Evolutionary conservation across 2,329 filamentous ascomycete species (phyloP).

Genomic region (Leptographium wingfieldii): DNA sequence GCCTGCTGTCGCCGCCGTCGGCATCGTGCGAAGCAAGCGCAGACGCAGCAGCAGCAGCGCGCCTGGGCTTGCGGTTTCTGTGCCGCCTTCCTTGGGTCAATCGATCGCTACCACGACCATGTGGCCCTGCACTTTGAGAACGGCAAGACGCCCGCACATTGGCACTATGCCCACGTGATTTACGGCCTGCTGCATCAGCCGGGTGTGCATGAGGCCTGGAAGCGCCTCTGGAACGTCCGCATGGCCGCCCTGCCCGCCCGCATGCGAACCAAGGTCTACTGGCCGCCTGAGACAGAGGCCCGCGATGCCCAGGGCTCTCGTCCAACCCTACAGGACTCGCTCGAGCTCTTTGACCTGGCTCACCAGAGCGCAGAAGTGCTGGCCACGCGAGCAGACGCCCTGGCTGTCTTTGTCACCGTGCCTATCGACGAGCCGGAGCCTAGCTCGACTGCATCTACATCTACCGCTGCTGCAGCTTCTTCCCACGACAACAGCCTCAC

Average conservation of each 20-base stretch:
- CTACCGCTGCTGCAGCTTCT: too few species aligned
- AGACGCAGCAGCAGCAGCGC: slow-evolving; percentile 37
- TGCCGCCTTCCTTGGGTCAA: slow-evolving; percentile 46
- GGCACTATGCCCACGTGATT: slow-evolving; percentile 57
- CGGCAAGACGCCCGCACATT: slow-evolving; percentile 49
- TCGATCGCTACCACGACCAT: slow-evolving; percentile 56
- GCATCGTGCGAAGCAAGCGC: slow-evolving; percentile 19
- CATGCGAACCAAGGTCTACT: slow-evolving; percentile 45
- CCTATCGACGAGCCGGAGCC: background rate
- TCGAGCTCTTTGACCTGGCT: slow-evolving; percentile 51
- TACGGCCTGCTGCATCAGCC: slow-evolving; percentile 56
- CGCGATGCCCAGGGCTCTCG: background rate
- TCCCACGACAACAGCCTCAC: background rate
- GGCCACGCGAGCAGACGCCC: slow-evolving; percentile 44
- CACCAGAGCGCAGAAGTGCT: slow-evolving; percentile 44
- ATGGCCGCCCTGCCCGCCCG: slow-evolving; percentile 29
- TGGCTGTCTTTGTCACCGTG: slow-evolving; percentile 26
- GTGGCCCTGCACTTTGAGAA: slow-evolving; percentile 55
- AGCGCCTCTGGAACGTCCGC: slow-evolving; percentile 35
- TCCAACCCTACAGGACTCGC: slow-evolving; percentile 40
- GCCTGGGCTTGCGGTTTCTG: slow-evolving; percentile 61
- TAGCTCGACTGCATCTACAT: background rate
- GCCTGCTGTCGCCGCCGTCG: slow-evolving; percentile 50
- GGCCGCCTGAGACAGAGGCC: slow-evolving; percentile 36
- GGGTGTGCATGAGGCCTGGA: slow-evolving; percentile 49